A percentile compares a stretch with the other conserved stretches of the same genome.
These are phyloP conservation scores for Ceratopteris richardii DNA, from an alignment of 75 land plant genomes.

Conservation along the genomic window DNA sequence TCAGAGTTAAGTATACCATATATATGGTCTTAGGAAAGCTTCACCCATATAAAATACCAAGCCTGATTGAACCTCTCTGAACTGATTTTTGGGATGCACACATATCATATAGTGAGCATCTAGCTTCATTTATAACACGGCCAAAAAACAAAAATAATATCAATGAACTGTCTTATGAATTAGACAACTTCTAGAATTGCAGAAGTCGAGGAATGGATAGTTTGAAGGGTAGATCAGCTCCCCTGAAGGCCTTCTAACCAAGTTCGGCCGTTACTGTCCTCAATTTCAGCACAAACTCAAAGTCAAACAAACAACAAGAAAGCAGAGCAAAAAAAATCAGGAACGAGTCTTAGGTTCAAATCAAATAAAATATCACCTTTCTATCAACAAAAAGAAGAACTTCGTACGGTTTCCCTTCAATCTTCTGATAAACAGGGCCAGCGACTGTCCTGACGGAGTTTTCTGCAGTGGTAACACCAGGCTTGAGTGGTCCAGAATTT, in stretches of 20 bases:
- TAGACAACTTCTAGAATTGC: no score
- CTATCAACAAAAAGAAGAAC: slow-evolving; percentile 65
- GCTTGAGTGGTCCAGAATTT: slow-evolving; percentile 73
- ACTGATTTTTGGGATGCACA: no score
- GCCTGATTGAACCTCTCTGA: no score
- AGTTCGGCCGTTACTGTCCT: background rate
- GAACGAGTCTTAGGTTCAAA: no score
- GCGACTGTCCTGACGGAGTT: slow-evolving; percentile 72
- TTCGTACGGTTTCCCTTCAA: slow-evolving; percentile 54
- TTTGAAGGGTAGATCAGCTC: background rate
- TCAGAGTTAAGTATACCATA: no score
- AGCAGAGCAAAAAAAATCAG: no score
- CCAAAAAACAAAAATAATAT: no score
- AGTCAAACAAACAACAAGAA: no score
- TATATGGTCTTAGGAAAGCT: no score
- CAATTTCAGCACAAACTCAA: background rate
- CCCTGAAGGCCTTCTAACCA: background rate
- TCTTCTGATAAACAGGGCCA: slow-evolving; percentile 64
- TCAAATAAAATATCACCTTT: slow-evolving; percentile 39
- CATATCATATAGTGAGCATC: no score
- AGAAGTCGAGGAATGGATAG: background rate
- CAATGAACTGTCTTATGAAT: background rate
- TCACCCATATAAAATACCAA: no score
- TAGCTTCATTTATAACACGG: no score
- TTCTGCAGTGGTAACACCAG: slow-evolving; percentile 69